A percentile compares a stretch with the other conserved stretches of the same genome.
phyloP scores from a whole-genome alignment of 179 eudicot genomes.

The Amaranthus tricolor region DNA sequence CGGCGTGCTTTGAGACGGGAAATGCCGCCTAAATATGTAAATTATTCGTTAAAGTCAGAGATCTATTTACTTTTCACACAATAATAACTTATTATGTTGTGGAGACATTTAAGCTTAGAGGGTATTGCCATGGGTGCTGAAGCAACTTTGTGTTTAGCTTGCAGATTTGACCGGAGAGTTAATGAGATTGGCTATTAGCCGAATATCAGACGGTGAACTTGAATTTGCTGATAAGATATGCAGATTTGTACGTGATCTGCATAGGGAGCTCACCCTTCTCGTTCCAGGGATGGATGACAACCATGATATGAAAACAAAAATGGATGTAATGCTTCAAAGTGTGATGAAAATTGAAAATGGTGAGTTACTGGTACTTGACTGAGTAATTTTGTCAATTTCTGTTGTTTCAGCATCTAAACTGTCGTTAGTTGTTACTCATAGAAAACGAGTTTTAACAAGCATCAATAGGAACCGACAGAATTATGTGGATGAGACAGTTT shows the following conservation, averaged over 20 bases:
- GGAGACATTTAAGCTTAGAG: background rate
- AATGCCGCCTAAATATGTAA: background rate
- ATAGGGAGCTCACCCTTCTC: constrained; percentile 71
- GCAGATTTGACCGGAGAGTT: constrained; percentile 97
- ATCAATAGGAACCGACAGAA: background rate
- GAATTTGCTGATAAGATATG: constrained; percentile 85
- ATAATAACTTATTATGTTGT: background rate
- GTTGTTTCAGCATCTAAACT: background rate
- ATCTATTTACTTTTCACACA: no score
- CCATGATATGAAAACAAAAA: constrained; percentile 77
- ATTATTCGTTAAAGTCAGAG: background rate
- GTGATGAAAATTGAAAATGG: constrained; percentile 94
- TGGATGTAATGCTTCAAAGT: constrained; percentile 94
- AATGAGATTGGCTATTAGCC: constrained; percentile 91
- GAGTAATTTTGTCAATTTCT: background rate
- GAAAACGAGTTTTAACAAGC: background rate
- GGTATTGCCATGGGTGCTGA: constrained; percentile 3
- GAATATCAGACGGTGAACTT: constrained; percentile 92
- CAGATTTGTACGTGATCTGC: constrained; percentile 76
- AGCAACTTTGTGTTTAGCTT: constrained; percentile 42
- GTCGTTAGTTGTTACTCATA: background rate
- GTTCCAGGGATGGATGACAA: constrained; percentile 81
- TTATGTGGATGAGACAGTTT: background rate
- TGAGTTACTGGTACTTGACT: constrained; percentile 27
- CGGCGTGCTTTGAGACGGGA: background rate